Base-by-base conservation (phyloP, 805 yeast genomes). In the Priceomyces medius region DNA sequence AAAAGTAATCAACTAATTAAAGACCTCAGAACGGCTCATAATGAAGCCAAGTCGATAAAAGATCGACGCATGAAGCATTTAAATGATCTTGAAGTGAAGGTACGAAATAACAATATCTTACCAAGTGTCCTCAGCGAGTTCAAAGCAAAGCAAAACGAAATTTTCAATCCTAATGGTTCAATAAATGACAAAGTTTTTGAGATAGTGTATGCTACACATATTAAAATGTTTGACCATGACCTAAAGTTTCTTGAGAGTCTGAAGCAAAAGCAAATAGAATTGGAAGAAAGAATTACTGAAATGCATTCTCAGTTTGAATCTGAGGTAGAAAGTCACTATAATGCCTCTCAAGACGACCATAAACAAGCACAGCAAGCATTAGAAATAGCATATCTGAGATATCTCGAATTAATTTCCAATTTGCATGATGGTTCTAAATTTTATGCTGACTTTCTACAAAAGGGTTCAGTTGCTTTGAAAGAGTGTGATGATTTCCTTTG, bases 351-450 rank as follows among this genome's bases (percentile, higher is more conserved):
- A 27, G 45, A 42, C 3, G 63, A 63, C 24, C 63, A 88, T 35
- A 76, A 74, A 38, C 63, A 65, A 17, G 74, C 76, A 0, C 58
- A 85, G 32, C 80, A 77, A 40, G 63, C 59, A 1, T 57, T 85
- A 20, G 84, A 79, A 40, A 58, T 67, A 4, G 77, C 74, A 1
- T 76, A 70, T 47, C 58, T 66, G 29, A 72, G 76, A 36, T 83
- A 70, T 51, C 59, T 71, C 20, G 87, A 84, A 50, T 70, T 87
- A 2, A 59, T 73, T 13, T 64, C 71, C 4, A 84, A 86, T 54
- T 57, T 88, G 20, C 73, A 73, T 21, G 85, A 84, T 50, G 97
- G 96, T 0, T 52, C 77, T 0, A 72, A 73, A 40, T 89, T 89
- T 55, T 90, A 90, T 63, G 71, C 71, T 28, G 84, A 81, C 40